Evolutionary conservation across 2,329 filamentous ascomycete genomes (phyloP), one percentile per base, ranked within the genome.

Genomic region (Diaporthe destruens): DNA sequence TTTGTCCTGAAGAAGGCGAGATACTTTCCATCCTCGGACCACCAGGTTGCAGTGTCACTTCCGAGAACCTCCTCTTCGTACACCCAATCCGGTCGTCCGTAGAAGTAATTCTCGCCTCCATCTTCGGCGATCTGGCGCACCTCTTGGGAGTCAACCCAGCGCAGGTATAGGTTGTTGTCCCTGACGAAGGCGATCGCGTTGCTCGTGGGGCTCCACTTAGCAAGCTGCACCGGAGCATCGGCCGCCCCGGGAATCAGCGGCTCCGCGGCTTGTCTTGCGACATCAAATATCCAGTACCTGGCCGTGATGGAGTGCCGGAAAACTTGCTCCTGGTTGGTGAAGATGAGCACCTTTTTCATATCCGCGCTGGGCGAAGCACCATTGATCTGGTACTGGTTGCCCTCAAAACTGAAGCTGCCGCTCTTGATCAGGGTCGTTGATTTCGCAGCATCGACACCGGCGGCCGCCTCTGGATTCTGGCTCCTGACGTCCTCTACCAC

Each of bases 41-140:
- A 99, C 96, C 97, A 99, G 1, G 95, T 97, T 6, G 94, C 96
- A 74, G 90, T 94, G 77, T 94, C 93, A 1, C 89, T 92, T 18
- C 85, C 82, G 75, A 98, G 94, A 3, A 97, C 94, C 81, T 97
- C 94, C 76, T 89, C 87, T 80, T 97, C 94, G 79, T 97, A 97
- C 0, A 98, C 96, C 96, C 96, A 99, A 81, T 99, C 97, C 0
- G 96, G 96, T 25, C 98, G 90, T 23, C 96, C 96, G 78, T 99
- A 98, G 82, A 99, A 99, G 73, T 96, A 90, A 77, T 98, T 91
- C 0, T 91, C 86, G 0, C 96, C 94, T 16, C 97, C 96, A 79
- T 99, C 96, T 69, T 86, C 90, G 1, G 96, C 98, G 77, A 99
- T 92, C 74, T 92, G 90, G 6, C 88, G 86, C 6, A 94, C 88